Evolutionary conservation across 148 eudicot genomes (phyloP).

Genomic region (Limonium bicolor): DNA sequence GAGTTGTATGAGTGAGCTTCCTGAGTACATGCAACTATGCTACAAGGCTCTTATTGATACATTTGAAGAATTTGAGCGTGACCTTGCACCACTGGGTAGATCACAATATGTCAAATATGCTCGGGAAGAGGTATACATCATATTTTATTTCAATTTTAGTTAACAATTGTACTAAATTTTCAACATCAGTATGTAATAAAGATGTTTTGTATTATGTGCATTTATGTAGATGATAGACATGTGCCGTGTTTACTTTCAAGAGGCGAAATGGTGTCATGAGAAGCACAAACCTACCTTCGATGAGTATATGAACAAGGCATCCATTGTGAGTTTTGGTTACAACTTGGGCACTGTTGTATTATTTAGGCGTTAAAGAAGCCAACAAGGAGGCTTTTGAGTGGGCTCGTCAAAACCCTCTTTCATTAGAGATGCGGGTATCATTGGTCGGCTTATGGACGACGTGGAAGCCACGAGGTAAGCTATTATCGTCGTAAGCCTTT

Average conservation of each 20-base stretch:
- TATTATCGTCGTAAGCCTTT: too few relatives aligned
- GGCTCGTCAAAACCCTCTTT: constrained; percentile 21
- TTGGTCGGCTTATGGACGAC: constrained; percentile 22
- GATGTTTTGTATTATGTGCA: background rate
- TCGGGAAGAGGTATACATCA: constrained; percentile 3
- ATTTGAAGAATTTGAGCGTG: constrained; percentile 3
- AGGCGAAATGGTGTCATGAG: constrained; percentile 23
- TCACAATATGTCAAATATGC: background rate
- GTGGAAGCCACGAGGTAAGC: constrained; percentile 27
- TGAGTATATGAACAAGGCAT: constrained; percentile 23
- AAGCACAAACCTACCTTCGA: constrained; percentile 20
- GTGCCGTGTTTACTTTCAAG: constrained; percentile 15
- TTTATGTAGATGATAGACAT: constrained; percentile 12
- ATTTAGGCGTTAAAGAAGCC: constrained; percentile 24
- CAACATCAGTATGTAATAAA: too few relatives aligned
- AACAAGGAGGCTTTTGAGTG: constrained; percentile 20
- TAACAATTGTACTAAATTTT: too few relatives aligned
- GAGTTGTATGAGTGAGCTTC: background rate
- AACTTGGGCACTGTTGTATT: constrained; percentile 6
- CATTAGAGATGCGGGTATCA: constrained; percentile 9
- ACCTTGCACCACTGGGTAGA: constrained; percentile 1
- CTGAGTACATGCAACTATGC: constrained; percentile 4
- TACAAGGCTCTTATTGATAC: background rate
- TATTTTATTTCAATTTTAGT: background rate
- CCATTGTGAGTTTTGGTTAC: constrained; percentile 6